These are phyloP conservation scores for Wilcoxina mikolae DNA, from an alignment of 495 filamentous ascomycete genomes.

Conservation along the genomic window DNA sequence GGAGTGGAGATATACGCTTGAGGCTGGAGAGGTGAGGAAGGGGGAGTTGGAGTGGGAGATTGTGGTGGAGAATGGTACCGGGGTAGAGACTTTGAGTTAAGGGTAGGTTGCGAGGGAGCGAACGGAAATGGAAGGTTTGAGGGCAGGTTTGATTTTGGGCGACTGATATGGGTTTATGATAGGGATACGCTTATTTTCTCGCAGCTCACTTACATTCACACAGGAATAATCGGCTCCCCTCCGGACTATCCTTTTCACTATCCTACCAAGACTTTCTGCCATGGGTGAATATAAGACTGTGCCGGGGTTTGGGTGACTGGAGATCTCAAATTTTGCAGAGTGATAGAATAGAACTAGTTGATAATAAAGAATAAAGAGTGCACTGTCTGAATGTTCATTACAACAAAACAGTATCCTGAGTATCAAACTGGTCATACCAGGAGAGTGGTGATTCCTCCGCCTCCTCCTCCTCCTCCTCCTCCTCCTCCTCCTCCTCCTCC, in stretches of 20 bases:
- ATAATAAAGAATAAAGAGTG: background rate
- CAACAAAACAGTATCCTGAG: background rate
- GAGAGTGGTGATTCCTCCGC: background rate
- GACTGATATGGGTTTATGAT: background rate
- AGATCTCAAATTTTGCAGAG: too few species aligned
- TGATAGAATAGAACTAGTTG: background rate
- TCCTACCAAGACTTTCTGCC: too few species aligned
- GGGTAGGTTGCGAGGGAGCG: background rate
- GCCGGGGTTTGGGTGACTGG: too few species aligned
- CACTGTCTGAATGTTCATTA: background rate
- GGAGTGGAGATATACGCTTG: background rate
- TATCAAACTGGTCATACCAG: too few species aligned
- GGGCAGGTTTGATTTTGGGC: background rate
- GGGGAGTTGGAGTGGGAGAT: slow-evolving; percentile 3
- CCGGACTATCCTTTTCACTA: too few species aligned
- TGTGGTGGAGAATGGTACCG: background rate
- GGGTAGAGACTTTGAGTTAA: slow-evolving; percentile 8
- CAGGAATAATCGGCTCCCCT: background rate
- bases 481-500: background rate
- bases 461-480: background rate
- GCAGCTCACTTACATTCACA: background rate
- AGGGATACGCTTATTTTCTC: background rate
- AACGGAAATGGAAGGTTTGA: background rate
- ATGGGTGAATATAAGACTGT: too few species aligned
- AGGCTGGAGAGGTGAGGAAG: background rate